Evolutionary conservation across 2,329 filamentous ascomycete species (phyloP).

Genomic region (Apiospora aurea): DNA sequence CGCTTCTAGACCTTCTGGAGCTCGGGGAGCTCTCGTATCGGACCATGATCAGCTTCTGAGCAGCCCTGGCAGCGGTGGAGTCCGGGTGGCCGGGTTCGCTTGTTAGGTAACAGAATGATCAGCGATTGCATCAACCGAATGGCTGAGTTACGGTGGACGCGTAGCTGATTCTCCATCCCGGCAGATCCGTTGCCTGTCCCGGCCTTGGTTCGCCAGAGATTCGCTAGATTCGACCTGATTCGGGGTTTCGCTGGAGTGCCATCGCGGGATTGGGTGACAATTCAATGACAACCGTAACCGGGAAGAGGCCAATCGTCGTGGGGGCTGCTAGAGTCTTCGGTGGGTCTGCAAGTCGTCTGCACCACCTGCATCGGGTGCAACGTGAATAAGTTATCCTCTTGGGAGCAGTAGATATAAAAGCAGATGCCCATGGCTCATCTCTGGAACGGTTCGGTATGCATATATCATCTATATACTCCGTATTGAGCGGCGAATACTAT

Average conservation of each 20-base stretch:
- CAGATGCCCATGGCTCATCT: not conserved
- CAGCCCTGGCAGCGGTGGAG: not conserved
- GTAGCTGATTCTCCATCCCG: conserved; percentile 4
- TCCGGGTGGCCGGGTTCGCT: not conserved
- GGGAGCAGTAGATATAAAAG: not conserved
- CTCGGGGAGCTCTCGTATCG: not conserved
- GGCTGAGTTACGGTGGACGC: conserved; percentile 7
- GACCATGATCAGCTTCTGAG: not conserved
- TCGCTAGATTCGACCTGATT: not conserved
- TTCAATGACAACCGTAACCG: too few relatives aligned
- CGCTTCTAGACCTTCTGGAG: not conserved
- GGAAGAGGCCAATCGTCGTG: not conserved
- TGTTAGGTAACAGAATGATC: conserved; percentile 6
- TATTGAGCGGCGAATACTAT: not conserved
- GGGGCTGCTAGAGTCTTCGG: conserved; percentile 13
- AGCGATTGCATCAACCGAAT: conserved; percentile 5
- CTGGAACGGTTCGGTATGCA: not conserved
- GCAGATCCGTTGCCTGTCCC: not conserved
- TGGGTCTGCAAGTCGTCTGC: not conserved
- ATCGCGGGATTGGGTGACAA: not conserved
- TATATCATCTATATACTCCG: not conserved
- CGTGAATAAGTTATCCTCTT: not conserved
- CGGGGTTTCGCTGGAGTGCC: not conserved
- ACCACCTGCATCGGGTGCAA: not conserved
- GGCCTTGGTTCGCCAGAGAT: not conserved